A percentile compares a stretch with the other conserved stretches of the same genome.
These are phyloP conservation scores for Penicillium salamii DNA, from an alignment of 495 filamentous ascomycete species.

Conservation along the genomic window DNA sequence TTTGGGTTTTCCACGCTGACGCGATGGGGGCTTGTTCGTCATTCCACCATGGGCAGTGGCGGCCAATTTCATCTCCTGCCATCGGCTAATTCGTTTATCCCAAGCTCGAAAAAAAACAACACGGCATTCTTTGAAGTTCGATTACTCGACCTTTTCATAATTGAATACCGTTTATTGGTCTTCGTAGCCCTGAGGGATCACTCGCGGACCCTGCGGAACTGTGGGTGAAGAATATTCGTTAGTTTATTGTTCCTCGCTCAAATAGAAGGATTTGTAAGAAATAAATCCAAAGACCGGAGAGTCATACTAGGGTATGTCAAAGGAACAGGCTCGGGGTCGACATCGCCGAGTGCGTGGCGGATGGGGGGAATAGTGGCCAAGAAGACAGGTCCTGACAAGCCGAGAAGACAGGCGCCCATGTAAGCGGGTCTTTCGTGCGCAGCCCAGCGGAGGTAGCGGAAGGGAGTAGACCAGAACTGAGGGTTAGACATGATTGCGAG, in stretches of 20 bases:
- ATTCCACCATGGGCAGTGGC: constrained; percentile 8
- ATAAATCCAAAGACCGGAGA: too few relatives aligned
- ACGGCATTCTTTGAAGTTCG: constrained; percentile 3
- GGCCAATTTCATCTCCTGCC: constrained; percentile 9
- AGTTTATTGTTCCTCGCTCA: neutral
- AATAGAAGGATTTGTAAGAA: too few relatives aligned
- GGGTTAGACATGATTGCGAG: constrained; percentile 61
- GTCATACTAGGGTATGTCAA: constrained; percentile 86
- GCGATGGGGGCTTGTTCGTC: constrained; percentile 6
- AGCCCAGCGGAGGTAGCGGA: constrained; percentile 84
- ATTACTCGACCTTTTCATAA: constrained; percentile 2
- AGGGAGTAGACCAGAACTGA: constrained; percentile 75
- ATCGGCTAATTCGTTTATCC: constrained; percentile 9
- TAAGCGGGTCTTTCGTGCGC: constrained; percentile 81
- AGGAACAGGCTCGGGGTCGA: constrained; percentile 67
- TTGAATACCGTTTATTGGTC: constrained; percentile 47
- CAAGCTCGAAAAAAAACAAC: neutral
- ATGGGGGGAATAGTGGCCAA: constrained; percentile 68
- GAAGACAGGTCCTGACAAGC: constrained; percentile 64
- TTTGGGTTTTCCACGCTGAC: neutral
- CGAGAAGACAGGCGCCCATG: constrained; percentile 80
- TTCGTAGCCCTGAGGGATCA: constrained; percentile 72
- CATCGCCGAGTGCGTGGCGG: constrained; percentile 66
- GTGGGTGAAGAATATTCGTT: constrained; percentile 8
- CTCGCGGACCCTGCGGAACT: constrained; percentile 77